Base-by-base conservation (phyloP, 2,329 filamentous ascomycete genomes). In the Bipolaris sorokiniana region DNA sequence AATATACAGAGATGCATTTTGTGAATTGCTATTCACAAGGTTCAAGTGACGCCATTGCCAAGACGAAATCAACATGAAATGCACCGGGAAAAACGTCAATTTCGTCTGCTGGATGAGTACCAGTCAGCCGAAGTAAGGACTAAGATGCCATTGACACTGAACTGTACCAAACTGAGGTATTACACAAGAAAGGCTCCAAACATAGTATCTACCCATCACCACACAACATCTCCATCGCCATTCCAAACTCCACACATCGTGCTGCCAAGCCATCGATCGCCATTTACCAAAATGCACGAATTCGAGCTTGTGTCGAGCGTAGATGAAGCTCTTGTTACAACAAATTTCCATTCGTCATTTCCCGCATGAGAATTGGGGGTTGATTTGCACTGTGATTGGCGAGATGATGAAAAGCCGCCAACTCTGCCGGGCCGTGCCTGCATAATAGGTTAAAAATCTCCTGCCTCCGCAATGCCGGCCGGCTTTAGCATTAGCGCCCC, bases 351-450 rank as follows among this genome's bases (percentile, higher is more conserved):
- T 15, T 20, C 18, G 20, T 42, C 40, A 42, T 42, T 6, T 42
- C 40, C 40, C 9, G 40, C 13, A 26, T 20, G 40, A 20, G 5
- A 6, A n/a, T 33, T 5, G 3, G 48, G 41, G 51, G 48, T 48
- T 34, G 51, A 23, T 41, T 7, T n/a, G 13, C 20, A n/a, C 20
- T 11, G 20, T 42, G 40, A 42, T 42, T 42, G 40, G 40, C n/a
- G 36, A n/a, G 9, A 48, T 44, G 16, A 26, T 42, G n/a, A 53
- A 53, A 53, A 40, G 51, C 51, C 51, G 44, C 3, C 16, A 48
- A 26, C 44, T 48, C 40, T 42, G 40, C 40, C 40, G 40, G 40
- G 40, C n/a, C 20, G 18, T 7, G 40, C 40, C 40, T 22, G 20
- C 40, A 26, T 26, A 42, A 31, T 13, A 31, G 28, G 10, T 31